Evolutionary conservation across 208 protist species (phyloP).

Genomic region (Leishmania gerbilli): DNA sequence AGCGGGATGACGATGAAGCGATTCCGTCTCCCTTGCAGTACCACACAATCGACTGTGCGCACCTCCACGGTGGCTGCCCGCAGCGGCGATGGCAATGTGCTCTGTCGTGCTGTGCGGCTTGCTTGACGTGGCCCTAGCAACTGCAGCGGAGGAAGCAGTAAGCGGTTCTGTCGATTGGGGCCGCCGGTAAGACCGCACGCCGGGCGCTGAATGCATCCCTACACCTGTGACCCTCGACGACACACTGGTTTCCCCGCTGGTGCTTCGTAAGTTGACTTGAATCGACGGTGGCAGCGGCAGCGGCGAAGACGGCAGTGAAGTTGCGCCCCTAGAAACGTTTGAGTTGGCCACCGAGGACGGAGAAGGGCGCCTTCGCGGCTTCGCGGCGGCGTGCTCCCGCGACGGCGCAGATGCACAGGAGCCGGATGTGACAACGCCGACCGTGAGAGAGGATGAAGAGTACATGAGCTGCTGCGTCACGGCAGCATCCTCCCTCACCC

Average conservation of each 20-base stretch:
- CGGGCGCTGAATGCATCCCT: not conserved
- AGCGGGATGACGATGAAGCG: not conserved
- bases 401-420: not conserved
- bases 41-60: too few species aligned
- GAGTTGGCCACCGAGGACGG: not conserved
- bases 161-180: not conserved
- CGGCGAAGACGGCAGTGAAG: not conserved
- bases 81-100: not conserved
- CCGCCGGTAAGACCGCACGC: not conserved
- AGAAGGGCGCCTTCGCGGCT: not conserved
- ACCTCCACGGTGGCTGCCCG: not conserved
- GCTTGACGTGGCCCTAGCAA: not conserved
- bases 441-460: constrained; percentile 12
- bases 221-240: not conserved
- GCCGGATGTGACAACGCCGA: constrained; percentile 6
- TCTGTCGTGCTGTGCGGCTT: not conserved
- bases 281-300: not conserved
- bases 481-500: not conserved
- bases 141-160: not conserved
- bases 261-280: not conserved
- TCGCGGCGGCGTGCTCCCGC: not conserved
- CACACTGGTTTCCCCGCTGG: not conserved
- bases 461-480: constrained; percentile 10
- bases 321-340: not conserved
- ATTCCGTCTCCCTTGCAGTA: not conserved